Evolutionary conservation across 1,284 basidiomycete genomes (phyloP), one percentile per base, ranked within the genome.

Genomic region (Trametes polyzona): DNA sequence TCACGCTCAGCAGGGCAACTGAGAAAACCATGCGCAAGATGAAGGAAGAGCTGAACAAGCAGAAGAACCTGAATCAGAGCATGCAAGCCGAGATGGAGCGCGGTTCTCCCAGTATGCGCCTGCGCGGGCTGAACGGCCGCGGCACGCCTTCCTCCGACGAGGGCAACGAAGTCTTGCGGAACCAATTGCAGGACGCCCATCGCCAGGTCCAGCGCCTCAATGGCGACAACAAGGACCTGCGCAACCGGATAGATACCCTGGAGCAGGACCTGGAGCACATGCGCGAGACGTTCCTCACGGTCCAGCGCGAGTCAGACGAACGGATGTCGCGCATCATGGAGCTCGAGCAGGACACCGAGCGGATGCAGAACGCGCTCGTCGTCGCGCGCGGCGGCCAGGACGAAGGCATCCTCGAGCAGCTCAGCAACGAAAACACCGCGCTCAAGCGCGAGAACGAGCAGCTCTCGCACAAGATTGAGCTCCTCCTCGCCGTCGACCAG

Each of bases 11-110:
- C 69, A 96, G 95, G 82, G 95, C 95, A 51, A 98, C 96, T 0
- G 97, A 99, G 75, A 98, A 98, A 78, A 96, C 99, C 89, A 92
- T 98, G 79, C 88, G 95, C 64, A 87, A 93, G 66, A 96, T 99
- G 91, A 95, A 96, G 74, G 92, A 94, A 66, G 95, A 97, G 70
- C 77, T 96, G 56, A 90, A 86, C 60, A 96, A 93, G 76, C 92
- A 95, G 73, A 96, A 96, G 76, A 79, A 82, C 53, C 74, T 87
- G 43, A 96, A 95, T 71, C 79, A 84, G 40, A 78, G 81, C 61
- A 83, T 98, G 37, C 93, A 96, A 69, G 74, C 82, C 17, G 93
- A 96, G 67, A 79, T 96, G 24, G 93, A 96, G 62, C 87, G 87
- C 24, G 84, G 84, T 51, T 74, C 83, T 70, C 76, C 83, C 30